Base-by-base conservation (phyloP, 768 basidiomycete species). In the Suillus luteus region DNA sequence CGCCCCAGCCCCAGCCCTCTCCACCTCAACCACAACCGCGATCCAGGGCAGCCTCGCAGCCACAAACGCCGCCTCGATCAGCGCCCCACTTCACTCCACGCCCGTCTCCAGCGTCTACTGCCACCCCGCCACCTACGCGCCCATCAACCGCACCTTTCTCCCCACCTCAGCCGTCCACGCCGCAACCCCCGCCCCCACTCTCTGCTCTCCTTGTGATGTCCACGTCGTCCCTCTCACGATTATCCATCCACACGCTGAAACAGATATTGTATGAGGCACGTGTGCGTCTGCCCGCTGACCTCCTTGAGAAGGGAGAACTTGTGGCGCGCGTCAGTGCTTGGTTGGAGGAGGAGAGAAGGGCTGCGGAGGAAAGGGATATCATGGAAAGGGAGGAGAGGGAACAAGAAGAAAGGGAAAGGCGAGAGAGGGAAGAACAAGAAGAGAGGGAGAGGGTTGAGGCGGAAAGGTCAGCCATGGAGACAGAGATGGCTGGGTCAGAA, bases 241-340 rank as follows among this genome's bases (percentile, higher is more conserved):
- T 96, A 15, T 85, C 89, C 8, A 85, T 96, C 61, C 78, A 85
- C 27, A 77, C 82, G n/a, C 80, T 97, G 55, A 97, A 97, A 73
- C 81, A 82, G 2, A 83, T 96, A 22, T 75, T 97, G 24, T 93
- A 87, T 71, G 86, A 86, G 61, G 93, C 95, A 67, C 93, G 91
- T 62, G 91, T 92, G 35, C 80, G 88, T 70, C 72, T 83, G 61
- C 75, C 74, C 22, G 69, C 69, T 0, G 69, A 68, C 44, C 78
- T 95, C 2, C 78, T 96, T n/a, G 95, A 97, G 79, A 97, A 97
- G 79, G 78, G 81, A 27, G 93, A 95, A 58, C 75, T 95, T n/a
- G 91, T 95, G 15, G 80, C 75, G 49, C 91, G 90, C 70, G 92
- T 93, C 31, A 68, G 78, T 62, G 77, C 75, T 17, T 75, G 94